Conservation (phyloP, 192 early-diverging fungal genomes). For the Lunasporangiospora selenospora region DNA sequence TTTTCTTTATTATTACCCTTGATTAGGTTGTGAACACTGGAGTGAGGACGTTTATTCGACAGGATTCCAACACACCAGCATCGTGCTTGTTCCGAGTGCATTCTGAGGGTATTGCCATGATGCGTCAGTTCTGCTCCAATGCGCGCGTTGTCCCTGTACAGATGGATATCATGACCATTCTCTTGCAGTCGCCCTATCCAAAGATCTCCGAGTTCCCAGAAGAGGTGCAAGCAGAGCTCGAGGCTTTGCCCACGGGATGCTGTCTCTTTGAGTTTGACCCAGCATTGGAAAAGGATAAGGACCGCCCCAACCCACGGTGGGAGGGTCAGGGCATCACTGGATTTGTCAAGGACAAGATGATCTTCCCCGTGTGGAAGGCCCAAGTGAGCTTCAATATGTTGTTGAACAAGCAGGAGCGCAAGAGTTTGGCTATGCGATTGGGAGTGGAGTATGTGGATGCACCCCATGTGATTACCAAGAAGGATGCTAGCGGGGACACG, state of each 20-base stretch:
- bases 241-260: constrained; percentile 49
- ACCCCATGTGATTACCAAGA: constrained; percentile 43
- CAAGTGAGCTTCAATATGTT: constrained; percentile 75
- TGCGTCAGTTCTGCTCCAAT: constrained; percentile 50
- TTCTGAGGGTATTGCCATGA: constrained; percentile 69
- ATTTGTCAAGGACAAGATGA: constrained; percentile 51
- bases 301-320: constrained; percentile 41
- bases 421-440: constrained; percentile 49
- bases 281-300: constrained; percentile 44
- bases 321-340: constrained; percentile 45
- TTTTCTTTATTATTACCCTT: background rate
- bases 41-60: constrained; percentile 85
- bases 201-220: constrained; percentile 53
- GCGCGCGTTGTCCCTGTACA: constrained; percentile 35
- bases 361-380: constrained; percentile 77
- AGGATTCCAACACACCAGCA: constrained; percentile 61
- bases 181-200: constrained; percentile 47
- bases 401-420: constrained; percentile 76
- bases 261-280: constrained; percentile 66
- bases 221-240: constrained; percentile 47
- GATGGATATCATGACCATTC: constrained; percentile 25
- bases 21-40: constrained; percentile 90
- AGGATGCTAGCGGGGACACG: constrained; percentile 22
- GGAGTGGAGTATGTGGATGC: constrained; percentile 45
- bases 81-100: constrained; percentile 72